These are phyloP conservation scores for Cladophialophora yegresii DNA, from an alignment of 2,329 filamentous ascomycete genomes.

Conservation along the genomic window DNA sequence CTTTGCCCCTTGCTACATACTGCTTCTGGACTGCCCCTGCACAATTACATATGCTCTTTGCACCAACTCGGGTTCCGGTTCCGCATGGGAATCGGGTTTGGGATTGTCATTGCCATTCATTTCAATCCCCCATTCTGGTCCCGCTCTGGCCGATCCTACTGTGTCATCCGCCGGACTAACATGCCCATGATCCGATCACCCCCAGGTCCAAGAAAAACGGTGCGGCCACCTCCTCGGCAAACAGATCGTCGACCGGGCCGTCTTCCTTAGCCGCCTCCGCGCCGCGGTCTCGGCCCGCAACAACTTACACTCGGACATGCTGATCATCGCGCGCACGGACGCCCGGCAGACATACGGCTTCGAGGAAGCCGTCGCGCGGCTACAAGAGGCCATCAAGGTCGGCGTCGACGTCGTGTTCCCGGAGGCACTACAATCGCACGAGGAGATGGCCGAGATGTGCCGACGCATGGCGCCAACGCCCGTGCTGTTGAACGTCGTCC, in stretches of 20 bases:
- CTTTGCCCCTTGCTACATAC: too few relatives aligned
- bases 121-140: background rate
- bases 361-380: conserved; percentile 44
- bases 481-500: conserved; percentile 50
- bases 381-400: conserved; percentile 45
- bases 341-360: conserved; percentile 43
- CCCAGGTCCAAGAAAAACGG: conserved; percentile 51
- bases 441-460: conserved; percentile 43
- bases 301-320: conserved; percentile 45
- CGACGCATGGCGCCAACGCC: conserved; percentile 46
- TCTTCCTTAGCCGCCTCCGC: conserved; percentile 44
- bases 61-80: too few relatives aligned
- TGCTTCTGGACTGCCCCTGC: background rate
- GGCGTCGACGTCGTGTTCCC: conserved; percentile 49
- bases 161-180: background rate
- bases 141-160: too few relatives aligned
- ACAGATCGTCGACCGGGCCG: conserved; percentile 42
- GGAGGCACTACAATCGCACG: conserved; percentile 45
- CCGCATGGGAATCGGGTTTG: too few relatives aligned
- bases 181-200: background rate
- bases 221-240: conserved; percentile 48
- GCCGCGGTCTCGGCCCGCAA: conserved; percentile 46
- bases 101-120: too few relatives aligned
- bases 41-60: too few relatives aligned
- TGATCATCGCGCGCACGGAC: conserved; percentile 51